Percentiles rank a stretch among this genome's conserved stretches.
These are phyloP conservation scores for Hortiboletus campestris DNA, from an alignment of 768 basidiomycete genomes.

Conservation along the genomic window DNA sequence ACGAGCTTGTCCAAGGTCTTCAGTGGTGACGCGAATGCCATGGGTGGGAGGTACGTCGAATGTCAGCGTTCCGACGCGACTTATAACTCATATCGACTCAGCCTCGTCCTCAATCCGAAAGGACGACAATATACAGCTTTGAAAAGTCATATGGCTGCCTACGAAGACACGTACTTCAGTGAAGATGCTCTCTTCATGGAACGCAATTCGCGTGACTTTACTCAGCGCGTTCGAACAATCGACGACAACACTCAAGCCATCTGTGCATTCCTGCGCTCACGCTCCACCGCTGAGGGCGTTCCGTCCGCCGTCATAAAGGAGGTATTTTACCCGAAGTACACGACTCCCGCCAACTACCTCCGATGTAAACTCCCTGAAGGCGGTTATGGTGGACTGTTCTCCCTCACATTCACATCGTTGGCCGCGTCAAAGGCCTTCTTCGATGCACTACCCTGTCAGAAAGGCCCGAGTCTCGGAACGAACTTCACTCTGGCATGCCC, in stretches of 20 bases:
- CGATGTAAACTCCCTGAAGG: slow-evolving; percentile 54
- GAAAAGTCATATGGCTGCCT: slow-evolving; percentile 58
- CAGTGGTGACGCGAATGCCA: slow-evolving; percentile 91
- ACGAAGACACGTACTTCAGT: slow-evolving; percentile 84
- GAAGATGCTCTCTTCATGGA: slow-evolving; percentile 98
- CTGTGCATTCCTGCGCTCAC: slow-evolving; percentile 72
- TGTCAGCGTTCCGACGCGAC: neutral
- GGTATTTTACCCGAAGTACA: slow-evolving; percentile 89
- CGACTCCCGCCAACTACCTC: slow-evolving; percentile 68
- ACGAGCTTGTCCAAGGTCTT: slow-evolving; percentile 94
- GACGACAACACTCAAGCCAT: slow-evolving; percentile 81
- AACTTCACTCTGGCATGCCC: slow-evolving; percentile 96
- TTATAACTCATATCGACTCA: slow-evolving; percentile 31
- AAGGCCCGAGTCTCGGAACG: slow-evolving; percentile 91
- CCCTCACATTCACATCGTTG: slow-evolving; percentile 73
- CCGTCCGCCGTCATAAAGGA: slow-evolving; percentile 59
- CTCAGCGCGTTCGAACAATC: slow-evolving; percentile 67
- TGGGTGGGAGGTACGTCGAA: slow-evolving; percentile 86
- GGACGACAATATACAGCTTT: slow-evolving; percentile 66
- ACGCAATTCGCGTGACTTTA: slow-evolving; percentile 94
- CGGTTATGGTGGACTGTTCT: slow-evolving; percentile 87
- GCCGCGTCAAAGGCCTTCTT: slow-evolving; percentile 78
- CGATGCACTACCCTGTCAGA: slow-evolving; percentile 76
- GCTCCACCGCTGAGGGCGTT: slow-evolving; percentile 44
- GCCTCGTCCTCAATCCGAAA: slow-evolving; percentile 84